phyloP scores from a whole-genome alignment of 2,329 filamentous ascomycete species.

The Ophiocordyceps sinensis region DNA sequence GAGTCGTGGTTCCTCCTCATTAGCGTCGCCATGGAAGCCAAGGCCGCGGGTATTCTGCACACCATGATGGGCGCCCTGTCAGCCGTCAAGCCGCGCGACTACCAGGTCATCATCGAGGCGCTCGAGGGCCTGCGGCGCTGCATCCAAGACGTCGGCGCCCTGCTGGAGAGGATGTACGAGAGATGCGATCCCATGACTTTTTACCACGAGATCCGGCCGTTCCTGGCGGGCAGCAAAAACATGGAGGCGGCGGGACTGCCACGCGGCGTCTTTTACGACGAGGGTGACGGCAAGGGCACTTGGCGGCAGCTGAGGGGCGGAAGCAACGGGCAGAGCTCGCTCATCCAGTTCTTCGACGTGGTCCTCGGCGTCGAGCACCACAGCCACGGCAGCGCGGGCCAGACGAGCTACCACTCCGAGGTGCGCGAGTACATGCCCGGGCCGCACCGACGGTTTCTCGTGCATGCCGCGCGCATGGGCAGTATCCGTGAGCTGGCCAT shows the following conservation, averaged over 20 bases:
- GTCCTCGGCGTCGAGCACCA: conserved; percentile 70
- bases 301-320: conserved; percentile 78
- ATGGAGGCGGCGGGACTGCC: conserved; percentile 78
- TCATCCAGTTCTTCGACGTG: conserved; percentile 88
- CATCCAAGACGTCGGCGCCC: conserved; percentile 49
- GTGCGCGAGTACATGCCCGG: conserved; percentile 88
- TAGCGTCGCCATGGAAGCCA: conserved; percentile 79
- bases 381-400: conserved; percentile 20
- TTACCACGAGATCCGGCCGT: conserved; percentile 78
- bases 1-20: conserved; percentile 93
- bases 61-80: conserved; percentile 64
- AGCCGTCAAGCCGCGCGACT: conserved; percentile 48
- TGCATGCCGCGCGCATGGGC: conserved; percentile 51
- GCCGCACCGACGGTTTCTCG: conserved; percentile 64
- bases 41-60: conserved; percentile 60
- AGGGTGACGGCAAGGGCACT: conserved; percentile 47
- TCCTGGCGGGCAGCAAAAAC: conserved; percentile 81
- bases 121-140: conserved; percentile 51
- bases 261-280: conserved; percentile 71
- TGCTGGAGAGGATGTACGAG: conserved; percentile 79
- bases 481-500: conserved; percentile 61
- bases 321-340: conserved; percentile 82
- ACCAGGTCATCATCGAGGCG: conserved; percentile 42
- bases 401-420: conserved; percentile 38
- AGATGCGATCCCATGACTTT: conserved; percentile 77